Conservation (phyloP, 352 stramenopile genomes). For the Aphanomyces astaci region DNA sequence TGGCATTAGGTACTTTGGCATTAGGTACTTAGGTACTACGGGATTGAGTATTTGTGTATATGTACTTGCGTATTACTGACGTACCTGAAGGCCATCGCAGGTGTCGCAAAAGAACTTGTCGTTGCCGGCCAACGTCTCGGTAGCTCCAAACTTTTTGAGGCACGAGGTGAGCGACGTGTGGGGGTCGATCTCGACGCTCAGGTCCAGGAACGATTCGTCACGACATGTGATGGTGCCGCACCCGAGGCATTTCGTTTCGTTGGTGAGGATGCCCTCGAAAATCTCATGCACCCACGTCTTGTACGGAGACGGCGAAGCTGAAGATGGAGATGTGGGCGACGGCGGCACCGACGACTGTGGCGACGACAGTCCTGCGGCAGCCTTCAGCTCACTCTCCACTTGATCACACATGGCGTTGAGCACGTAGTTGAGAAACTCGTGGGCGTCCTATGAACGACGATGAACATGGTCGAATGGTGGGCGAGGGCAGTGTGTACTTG, state of each 20-base stretch:
- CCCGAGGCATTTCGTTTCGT: slow-evolving; percentile 34
- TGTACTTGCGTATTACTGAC: too few species aligned
- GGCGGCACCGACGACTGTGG: neutral
- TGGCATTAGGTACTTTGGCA: too few species aligned
- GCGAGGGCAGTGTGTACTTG: neutral
- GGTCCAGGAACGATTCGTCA: slow-evolving; percentile 35
- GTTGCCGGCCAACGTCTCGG: slow-evolving; percentile 26
- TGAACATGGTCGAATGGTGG: neutral
- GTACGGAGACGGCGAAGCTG: neutral
- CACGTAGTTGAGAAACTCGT: slow-evolving; percentile 41
- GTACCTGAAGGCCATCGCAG: slow-evolving; percentile 32
- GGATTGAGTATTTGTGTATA: too few species aligned
- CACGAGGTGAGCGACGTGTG: slow-evolving; percentile 32
- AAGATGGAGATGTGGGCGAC: neutral
- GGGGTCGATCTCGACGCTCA: slow-evolving; percentile 33
- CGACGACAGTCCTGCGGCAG: neutral
- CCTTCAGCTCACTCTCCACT: slow-evolving; percentile 24
- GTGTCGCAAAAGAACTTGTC: slow-evolving; percentile 40
- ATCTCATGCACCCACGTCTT: slow-evolving; percentile 36
- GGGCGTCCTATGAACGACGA: slow-evolving; percentile 27
- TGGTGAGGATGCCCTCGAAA: slow-evolving; percentile 32
- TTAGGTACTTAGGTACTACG: too few species aligned
- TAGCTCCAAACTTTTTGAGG: slow-evolving; percentile 32
- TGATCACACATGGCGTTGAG: slow-evolving; percentile 35
- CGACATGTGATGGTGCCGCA: slow-evolving; percentile 27